These are phyloP conservation scores for Moesziomyces sp. DNA, from an alignment of 1,284 basidiomycete species.

Conservation along the genomic window DNA sequence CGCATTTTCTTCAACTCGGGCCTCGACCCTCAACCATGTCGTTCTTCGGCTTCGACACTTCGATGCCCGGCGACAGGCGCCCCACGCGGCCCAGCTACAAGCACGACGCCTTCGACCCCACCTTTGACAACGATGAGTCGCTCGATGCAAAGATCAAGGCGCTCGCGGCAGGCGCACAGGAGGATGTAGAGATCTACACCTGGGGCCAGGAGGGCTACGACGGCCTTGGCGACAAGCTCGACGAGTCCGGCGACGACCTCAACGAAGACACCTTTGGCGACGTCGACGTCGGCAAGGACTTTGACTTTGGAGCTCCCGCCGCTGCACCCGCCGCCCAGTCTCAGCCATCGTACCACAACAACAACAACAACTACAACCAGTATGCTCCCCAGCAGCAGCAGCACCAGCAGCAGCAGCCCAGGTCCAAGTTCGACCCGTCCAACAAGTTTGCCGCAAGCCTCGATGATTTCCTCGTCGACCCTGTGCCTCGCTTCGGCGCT, in stretches of 20 bases:
- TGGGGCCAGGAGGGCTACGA: constrained; percentile 91
- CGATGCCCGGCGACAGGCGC: constrained; percentile 56
- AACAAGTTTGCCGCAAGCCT: constrained; percentile 63
- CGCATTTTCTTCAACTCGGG: not conserved
- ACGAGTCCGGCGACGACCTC: constrained; percentile 72
- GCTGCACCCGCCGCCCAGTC: constrained; percentile 10
- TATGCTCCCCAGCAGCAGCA: constrained; percentile 1
- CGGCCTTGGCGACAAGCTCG: constrained; percentile 85
- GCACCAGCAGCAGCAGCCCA: constrained; percentile 29
- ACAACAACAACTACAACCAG: constrained; percentile 10
- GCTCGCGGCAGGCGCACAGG: constrained; percentile 72
- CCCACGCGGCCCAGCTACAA: constrained; percentile 13
- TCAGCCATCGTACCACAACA: constrained; percentile 8
- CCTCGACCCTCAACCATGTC: constrained; percentile 48
- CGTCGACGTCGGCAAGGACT: constrained; percentile 76
- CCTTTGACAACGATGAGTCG: constrained; percentile 57
- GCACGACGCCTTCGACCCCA: constrained; percentile 41
- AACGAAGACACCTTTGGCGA: constrained; percentile 89
- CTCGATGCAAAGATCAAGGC: constrained; percentile 69
- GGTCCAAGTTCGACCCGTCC: constrained; percentile 36
- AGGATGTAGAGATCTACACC: constrained; percentile 84
- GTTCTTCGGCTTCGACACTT: constrained; percentile 67
- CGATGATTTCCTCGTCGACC: constrained; percentile 66
- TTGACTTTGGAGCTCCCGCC: constrained; percentile 78
- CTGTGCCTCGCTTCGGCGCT: constrained; percentile 45